Evolutionary conservation across 768 basidiomycete genomes (phyloP), one percentile per base, ranked within the genome.

Genomic region (Amanita polypyramis): DNA sequence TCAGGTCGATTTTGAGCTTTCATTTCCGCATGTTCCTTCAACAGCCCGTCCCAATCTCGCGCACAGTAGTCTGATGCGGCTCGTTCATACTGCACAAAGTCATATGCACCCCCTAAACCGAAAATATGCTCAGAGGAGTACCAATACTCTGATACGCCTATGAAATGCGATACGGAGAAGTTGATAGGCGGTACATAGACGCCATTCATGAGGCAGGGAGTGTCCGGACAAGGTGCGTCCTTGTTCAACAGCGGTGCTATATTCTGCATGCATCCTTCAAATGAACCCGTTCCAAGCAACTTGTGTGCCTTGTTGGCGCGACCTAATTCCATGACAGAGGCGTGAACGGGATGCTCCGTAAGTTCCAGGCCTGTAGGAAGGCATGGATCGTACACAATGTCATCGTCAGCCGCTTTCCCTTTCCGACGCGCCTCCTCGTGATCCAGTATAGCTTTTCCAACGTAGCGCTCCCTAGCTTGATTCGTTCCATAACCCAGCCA

Each of bases 401-500:
- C 52, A 9, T 55, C 57, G 36, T 57, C 59, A 37, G 70, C 65
- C 38, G 54, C 50, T 19, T 58, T 57, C 29, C 51, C 55, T 14
- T 63, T 55, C 17, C 58, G 50, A 5, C 67, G 65, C 12, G 57
- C 63, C 5, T 59, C 54, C 53, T 85, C 79, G 64, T 77, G 79
- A 19, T 77, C 70, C 50, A 67, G 62, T 51, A 94, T 71, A 21
- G 75, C 70, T 51, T 78, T 67, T 7, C 84, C 80, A 29, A 94
- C 79, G 64, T 98, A 98, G 45, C 95, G 79, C 60, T 95, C 89
- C 57, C 95, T 67, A n/a, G 92, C 95, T 64, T 92, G 84, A 56
- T 98, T 98, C 27, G 96, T 97, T 10, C 96, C 96, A 61, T 95
- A 99, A 9, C 96, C 96, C 20, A 99, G 68, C 96, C 96, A 98